Evolutionary conservation across 139 green algal genomes (phyloP), one percentile per base, ranked within the genome.

Genomic region (Chlamydomonas sp.): DNA sequence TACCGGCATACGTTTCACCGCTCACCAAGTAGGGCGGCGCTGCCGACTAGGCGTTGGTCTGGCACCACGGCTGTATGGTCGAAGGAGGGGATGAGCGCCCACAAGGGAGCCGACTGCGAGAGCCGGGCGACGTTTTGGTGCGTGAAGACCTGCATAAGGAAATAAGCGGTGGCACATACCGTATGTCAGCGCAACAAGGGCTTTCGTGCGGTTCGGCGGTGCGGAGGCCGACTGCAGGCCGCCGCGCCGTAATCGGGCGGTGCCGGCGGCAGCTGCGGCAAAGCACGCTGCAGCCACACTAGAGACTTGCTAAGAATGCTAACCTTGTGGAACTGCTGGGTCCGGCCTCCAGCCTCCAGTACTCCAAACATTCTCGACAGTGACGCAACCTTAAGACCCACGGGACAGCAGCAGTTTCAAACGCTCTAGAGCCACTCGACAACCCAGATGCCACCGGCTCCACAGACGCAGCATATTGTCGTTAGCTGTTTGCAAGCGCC

Each of bases 311-410:
- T 73, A 17, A 14, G 74, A 14, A n/a, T 49, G 73, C 77, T n/a
- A 0, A 80, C 83, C 73, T 87, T 87, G 73, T 87, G 83, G 16
- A 87, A 87, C 15, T 87, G 83, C n/a, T 87, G 83, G 31, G 74
- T 57, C 15, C 83, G 61, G 68, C 83, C 62, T 12, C 61, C 16
- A 10, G 82, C 20, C 0, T 3, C 18, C 57, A 61, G 68, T 49
- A 4, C 64, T 63, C 15, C 63, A 76, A 84, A 84, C 64, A 84
- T 84, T 31, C 63, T 64, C 64, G 17, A 5, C 63, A 9, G 63
- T 4, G 7, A 62, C 78, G 62, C 63, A 10, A 71, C 14, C 14
- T 71, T 71, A 18, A 18, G 66, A 10, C 66, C 10, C 66, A 10
- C 10, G 66, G 10, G 62, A 62, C 12, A 6, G 2, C 62, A 12